Percentiles rank a stretch among this genome's conserved stretches.
Conservation (phyloP, 768 basidiomycete species). For the Agaricus blazei region DNA sequence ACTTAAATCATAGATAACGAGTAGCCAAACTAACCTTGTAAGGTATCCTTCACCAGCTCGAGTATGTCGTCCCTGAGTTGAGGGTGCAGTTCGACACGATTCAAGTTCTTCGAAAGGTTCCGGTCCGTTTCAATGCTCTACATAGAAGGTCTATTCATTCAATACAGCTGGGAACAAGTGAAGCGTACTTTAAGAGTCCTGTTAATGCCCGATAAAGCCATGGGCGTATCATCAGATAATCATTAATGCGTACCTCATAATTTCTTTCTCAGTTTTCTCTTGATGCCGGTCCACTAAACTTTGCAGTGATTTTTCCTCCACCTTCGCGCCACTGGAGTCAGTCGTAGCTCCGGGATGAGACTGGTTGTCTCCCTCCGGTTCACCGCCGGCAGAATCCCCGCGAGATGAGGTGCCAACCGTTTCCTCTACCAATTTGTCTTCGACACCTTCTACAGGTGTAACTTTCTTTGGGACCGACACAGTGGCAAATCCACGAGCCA, state of each 20-base stretch:
- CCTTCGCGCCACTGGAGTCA: slow-evolving; percentile 24
- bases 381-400: slow-evolving; percentile 12
- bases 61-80: slow-evolving; percentile 55
- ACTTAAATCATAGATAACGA: neutral
- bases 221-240: neutral
- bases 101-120: slow-evolving; percentile 60
- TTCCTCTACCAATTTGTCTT: slow-evolving; percentile 11
- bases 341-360: neutral
- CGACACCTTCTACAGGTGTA: slow-evolving; percentile 21
- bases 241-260: slow-evolving; percentile 45
- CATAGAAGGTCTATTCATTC: neutral
- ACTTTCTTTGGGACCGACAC: slow-evolving; percentile 80
- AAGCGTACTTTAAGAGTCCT: slow-evolving; percentile 31
- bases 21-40: slow-evolving; percentile 5
- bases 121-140: slow-evolving; percentile 82
- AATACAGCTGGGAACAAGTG: neutral
- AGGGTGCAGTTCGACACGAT: slow-evolving; percentile 58
- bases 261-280: slow-evolving; percentile 86
- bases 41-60: slow-evolving; percentile 30
- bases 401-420: slow-evolving; percentile 17
- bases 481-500: slow-evolving; percentile 74
- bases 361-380: neutral
- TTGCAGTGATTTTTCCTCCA: slow-evolving; percentile 60
- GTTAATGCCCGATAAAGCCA: neutral
- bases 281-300: slow-evolving; percentile 75